phyloP scores from a whole-genome alignment of 2,329 filamentous ascomycete species.

The Fusarium mundagurra region DNA sequence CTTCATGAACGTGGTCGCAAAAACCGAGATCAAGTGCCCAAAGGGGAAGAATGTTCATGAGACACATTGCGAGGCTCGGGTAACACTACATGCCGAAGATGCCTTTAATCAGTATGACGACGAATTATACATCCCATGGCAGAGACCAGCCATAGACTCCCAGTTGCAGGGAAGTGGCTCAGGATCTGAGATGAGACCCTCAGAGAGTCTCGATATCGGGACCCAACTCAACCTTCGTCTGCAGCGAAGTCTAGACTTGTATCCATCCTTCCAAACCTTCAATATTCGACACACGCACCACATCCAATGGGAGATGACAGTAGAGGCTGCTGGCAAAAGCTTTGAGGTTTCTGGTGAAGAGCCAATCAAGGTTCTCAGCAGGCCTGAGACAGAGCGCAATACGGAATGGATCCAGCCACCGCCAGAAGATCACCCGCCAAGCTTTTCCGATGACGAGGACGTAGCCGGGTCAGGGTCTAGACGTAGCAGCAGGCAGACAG shows the following conservation, averaged over 20 bases:
- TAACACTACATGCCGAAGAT: background rate
- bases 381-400: background rate
- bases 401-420: slow-evolving; percentile 1
- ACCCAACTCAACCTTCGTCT: background rate
- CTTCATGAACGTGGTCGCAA: background rate
- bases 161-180: fast-evolving
- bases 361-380: background rate
- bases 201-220: background rate
- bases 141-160: background rate
- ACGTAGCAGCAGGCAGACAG: background rate
- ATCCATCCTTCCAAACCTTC: background rate
- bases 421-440: background rate
- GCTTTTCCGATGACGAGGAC: background rate
- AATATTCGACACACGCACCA: background rate
- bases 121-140: background rate
- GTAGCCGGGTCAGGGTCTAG: background rate
- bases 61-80: background rate
- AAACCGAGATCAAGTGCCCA: background rate
- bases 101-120: background rate
- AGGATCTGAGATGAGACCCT: background rate
- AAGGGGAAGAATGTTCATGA: background rate
- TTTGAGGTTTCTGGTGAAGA: background rate
- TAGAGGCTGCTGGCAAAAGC: background rate
- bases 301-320: background rate
- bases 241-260: background rate